These are phyloP conservation scores for Lentinula aciculospora DNA, from an alignment of 768 basidiomycete genomes.

Conservation along the genomic window DNA sequence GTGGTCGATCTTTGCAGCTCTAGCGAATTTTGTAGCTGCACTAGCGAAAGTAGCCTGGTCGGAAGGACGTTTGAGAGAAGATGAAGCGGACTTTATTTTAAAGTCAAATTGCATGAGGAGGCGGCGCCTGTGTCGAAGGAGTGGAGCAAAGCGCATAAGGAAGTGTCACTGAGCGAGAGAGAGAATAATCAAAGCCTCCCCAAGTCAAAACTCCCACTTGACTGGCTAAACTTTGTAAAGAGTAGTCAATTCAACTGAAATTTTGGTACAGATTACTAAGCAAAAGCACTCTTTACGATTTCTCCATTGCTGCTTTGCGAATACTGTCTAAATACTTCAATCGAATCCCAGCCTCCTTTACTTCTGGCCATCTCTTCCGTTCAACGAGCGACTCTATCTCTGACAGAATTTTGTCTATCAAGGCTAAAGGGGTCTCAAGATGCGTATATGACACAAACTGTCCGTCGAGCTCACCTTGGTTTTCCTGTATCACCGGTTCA, in stretches of 20 bases:
- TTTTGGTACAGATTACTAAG: conserved; percentile 16
- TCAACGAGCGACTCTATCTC: conserved; percentile 47
- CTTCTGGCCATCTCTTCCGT: conserved; percentile 46
- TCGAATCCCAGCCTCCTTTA: conserved; percentile 56
- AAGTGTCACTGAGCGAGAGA: not conserved
- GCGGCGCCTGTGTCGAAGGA: conserved; percentile 43
- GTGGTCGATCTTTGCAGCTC: not conserved
- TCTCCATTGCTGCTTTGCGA: conserved; percentile 37
- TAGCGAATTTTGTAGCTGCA: conserved; percentile 3
- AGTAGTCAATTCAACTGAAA: not conserved
- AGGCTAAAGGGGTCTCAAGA: conserved; percentile 31
- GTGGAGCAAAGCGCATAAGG: conserved; percentile 44
- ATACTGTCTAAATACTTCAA: conserved; percentile 73
- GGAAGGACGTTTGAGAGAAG: conserved; percentile 40
- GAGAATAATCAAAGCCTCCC: not conserved
- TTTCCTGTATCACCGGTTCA: conserved; percentile 43
- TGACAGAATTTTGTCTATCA: conserved; percentile 38
- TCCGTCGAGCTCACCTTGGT: conserved; percentile 37
- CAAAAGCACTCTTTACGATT: not conserved
- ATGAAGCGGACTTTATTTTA: conserved; percentile 16
- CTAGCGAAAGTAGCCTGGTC: conserved; percentile 27
- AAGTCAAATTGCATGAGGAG: conserved; percentile 58
- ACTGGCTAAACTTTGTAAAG: not conserved
- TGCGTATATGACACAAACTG: not conserved
- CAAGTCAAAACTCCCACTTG: not conserved